A percentile compares a stretch with the other conserved stretches of the same genome.
Conservation (phyloP, 768 basidiomycete species). For the Lactifluus subvellereus region DNA sequence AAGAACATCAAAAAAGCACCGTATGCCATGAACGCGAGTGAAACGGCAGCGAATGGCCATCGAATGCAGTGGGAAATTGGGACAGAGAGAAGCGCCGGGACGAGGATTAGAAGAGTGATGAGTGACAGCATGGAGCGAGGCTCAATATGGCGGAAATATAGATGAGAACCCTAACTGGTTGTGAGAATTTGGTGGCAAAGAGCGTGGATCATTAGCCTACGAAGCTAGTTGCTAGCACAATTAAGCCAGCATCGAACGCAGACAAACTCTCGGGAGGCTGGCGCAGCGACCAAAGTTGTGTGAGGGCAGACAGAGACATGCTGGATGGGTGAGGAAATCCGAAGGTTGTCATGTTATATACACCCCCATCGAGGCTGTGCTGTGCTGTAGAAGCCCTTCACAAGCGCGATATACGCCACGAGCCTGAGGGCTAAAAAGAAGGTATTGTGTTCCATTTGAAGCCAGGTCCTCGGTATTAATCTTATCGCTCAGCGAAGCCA, state of each 20-base stretch:
- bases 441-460: too few relatives aligned
- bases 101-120: not conserved
- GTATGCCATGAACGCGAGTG: conserved; percentile 10
- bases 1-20: not conserved
- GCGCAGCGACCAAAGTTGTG: not conserved
- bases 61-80: not conserved
- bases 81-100: conserved; percentile 6
- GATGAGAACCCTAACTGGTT: not conserved
- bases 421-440: too few relatives aligned
- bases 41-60: not conserved
- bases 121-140: not conserved
- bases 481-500: too few relatives aligned
- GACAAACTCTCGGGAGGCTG: not conserved
- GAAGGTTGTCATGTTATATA: not conserved
- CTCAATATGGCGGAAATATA: conserved; percentile 10
- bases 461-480: too few relatives aligned
- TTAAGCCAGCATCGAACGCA: not conserved
- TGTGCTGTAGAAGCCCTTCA: not conserved
- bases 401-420: too few relatives aligned
- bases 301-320: conserved; percentile 8
- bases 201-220: not conserved
- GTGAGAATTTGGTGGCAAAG: not conserved
- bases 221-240: not conserved
- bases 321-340: conserved; percentile 31
- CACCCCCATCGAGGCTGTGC: not conserved